Conservation (phyloP, 495 filamentous ascomycete genomes). For the Hyphodiscus hymeniophilus region DNA sequence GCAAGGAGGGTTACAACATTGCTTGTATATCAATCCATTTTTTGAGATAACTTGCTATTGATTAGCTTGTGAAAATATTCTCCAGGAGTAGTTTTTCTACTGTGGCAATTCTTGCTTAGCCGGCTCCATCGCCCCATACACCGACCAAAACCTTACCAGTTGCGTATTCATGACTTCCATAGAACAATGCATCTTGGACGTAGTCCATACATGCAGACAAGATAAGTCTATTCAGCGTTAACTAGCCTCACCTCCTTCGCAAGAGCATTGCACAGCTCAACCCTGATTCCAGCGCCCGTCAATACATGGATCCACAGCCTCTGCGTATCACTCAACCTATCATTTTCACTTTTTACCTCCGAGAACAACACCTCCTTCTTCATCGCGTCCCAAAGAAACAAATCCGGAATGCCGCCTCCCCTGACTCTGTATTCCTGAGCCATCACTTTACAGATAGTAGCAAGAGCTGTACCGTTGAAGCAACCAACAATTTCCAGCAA, state of each 20-base stretch:
- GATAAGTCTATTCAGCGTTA: not conserved
- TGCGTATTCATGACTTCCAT: no score
- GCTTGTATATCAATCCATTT: no score
- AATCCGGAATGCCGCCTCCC: slow-evolving; percentile 83
- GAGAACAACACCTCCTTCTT: slow-evolving; percentile 66
- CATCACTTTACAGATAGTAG: slow-evolving; percentile 82
- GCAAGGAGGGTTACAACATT: no score
- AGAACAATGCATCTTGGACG: no score
- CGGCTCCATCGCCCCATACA: no score
- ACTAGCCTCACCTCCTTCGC: slow-evolving; percentile 49
- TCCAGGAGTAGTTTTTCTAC: no score
- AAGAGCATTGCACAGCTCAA: slow-evolving; percentile 84
- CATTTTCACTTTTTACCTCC: slow-evolving; percentile 93
- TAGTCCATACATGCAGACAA: not conserved
- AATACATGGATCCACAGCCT: slow-evolving; percentile 95
- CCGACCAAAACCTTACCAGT: no score
- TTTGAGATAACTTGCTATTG: no score
- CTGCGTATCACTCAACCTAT: slow-evolving; percentile 93
- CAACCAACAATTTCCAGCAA: slow-evolving; percentile 72
- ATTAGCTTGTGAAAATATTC: no score
- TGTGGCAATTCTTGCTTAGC: no score
- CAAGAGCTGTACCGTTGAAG: slow-evolving; percentile 72
- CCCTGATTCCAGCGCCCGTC: slow-evolving; percentile 69
- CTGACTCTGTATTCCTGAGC: slow-evolving; percentile 87
- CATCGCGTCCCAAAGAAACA: slow-evolving; percentile 72